Evolutionary conservation across 78 protist genomes (phyloP).

Genomic region (Diacronema lutheri): DNA sequence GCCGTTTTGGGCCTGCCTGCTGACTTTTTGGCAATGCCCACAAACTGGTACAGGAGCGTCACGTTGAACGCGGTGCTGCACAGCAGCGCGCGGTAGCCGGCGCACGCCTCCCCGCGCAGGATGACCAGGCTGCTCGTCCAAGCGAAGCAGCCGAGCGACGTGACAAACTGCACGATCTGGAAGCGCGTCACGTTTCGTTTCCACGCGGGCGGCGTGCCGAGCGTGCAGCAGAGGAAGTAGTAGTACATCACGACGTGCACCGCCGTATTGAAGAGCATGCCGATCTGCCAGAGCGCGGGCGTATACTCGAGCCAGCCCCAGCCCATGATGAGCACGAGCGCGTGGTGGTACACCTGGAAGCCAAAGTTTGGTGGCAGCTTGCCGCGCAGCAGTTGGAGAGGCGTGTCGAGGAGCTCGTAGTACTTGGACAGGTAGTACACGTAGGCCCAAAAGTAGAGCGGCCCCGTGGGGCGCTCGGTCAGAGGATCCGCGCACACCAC

Average conservation of each 20-base stretch:
- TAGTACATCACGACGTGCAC: conserved; percentile 70
- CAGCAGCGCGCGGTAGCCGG: neutral
- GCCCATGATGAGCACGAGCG: conserved; percentile 12
- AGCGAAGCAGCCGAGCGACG: too few species aligned
- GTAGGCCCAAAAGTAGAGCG: conserved; percentile 25
- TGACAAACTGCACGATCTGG: neutral
- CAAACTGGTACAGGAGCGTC: conserved; percentile 1
- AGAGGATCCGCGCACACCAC: too few species aligned
- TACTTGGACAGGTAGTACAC: conserved; percentile 66
- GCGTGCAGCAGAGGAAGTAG: conserved; percentile 17
- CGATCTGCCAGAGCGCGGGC: neutral
- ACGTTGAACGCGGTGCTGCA: neutral
- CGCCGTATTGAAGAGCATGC: conserved; percentile 17
- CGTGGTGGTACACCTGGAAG: conserved; percentile 65
- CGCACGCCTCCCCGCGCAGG: neutral
- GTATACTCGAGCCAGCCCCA: conserved; percentile 42
- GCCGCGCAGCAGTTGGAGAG: conserved; percentile 50
- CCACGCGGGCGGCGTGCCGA: neutral
- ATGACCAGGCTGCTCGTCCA: too few species aligned
- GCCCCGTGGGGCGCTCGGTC: neutral
- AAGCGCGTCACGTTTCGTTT: neutral
- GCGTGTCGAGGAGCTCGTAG: conserved; percentile 75
- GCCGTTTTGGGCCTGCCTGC: too few species aligned
- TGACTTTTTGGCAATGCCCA: neutral
- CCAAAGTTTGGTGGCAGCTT: conserved; percentile 3